phyloP scores from a whole-genome alignment of 441 rosid species.

The Rhodomyrtus psidioides region DNA sequence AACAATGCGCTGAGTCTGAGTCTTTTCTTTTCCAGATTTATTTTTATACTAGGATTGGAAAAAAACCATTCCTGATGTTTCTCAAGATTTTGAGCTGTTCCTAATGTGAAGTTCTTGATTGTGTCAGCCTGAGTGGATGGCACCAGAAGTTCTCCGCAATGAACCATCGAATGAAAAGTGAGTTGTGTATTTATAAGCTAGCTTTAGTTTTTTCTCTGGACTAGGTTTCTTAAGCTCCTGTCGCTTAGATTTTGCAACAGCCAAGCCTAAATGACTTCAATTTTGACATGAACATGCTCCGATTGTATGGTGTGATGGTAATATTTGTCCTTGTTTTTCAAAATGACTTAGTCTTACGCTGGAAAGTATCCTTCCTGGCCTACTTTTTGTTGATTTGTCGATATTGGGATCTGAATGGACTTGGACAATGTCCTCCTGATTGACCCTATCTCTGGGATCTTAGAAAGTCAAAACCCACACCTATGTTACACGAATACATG shows the following conservation, averaged over 20 bases:
- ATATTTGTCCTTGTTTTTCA: background rate
- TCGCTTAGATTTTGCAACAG: background rate
- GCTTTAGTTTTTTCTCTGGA: background rate
- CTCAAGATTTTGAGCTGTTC: background rate
- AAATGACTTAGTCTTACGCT: background rate
- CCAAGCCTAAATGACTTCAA: background rate
- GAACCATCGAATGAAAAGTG: conserved; percentile 97
- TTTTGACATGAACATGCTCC: background rate
- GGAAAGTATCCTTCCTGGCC: background rate
- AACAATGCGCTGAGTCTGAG: background rate
- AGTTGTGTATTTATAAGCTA: conserved; percentile 19
- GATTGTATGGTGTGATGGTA: background rate
- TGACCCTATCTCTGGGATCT: background rate
- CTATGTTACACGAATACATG: no score
- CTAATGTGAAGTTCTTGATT: conserved; percentile 22
- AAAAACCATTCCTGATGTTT: background rate
- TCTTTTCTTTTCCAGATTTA: background rate
- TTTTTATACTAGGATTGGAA: background rate
- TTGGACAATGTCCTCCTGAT: background rate
- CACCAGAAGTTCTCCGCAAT: conserved; percentile 97
- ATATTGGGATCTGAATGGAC: background rate
- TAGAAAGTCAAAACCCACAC: no score
- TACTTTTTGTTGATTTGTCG: background rate
- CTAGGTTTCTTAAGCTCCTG: background rate
- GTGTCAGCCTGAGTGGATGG: conserved; percentile 98